phyloP scores from a whole-genome alignment of 257 asterid genomes.

The Henckelia pumila region DNA sequence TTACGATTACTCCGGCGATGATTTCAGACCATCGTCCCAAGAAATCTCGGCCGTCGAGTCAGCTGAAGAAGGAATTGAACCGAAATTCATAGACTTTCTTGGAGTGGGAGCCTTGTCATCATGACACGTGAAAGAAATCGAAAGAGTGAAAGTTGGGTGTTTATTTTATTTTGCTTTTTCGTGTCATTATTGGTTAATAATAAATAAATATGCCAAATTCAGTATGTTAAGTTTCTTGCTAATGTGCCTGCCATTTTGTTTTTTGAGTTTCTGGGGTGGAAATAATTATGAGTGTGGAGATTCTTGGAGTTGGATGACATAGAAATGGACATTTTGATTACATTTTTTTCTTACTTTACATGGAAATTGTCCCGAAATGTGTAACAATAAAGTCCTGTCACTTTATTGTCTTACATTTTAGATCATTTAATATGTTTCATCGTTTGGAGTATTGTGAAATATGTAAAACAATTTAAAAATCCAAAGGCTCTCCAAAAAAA shows the following conservation, averaged over 20 bases:
- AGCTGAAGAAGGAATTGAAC: constrained; percentile 43
- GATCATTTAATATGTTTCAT: not conserved
- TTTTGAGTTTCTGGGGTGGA: not conserved
- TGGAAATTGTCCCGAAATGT: constrained; percentile 24
- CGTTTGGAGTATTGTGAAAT: not conserved
- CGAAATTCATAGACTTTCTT: constrained; percentile 86
- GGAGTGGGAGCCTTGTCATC: constrained; percentile 86
- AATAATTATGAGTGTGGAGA: not conserved
- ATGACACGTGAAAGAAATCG: constrained; percentile 26
- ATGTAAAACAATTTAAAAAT: no score
- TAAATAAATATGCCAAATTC: not conserved
- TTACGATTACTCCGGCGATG: constrained; percentile 37
- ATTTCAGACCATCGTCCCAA: constrained; percentile 27
- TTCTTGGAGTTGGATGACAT: constrained; percentile 1
- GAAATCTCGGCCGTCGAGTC: constrained; percentile 29
- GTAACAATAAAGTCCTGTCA: not conserved
- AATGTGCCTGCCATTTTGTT: not conserved
- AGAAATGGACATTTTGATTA: not conserved
- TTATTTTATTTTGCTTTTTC: constrained; percentile 4
- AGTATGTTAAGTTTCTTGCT: no score
- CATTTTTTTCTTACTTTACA: not conserved
- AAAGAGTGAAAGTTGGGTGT: constrained; percentile 22
- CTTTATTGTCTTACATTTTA: not conserved
- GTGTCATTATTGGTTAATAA: not conserved
- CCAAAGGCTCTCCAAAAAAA: no score